These are phyloP conservation scores for Trichaptum fuscoviolaceum DNA, from an alignment of 768 basidiomycete species.

Conservation along the genomic window DNA sequence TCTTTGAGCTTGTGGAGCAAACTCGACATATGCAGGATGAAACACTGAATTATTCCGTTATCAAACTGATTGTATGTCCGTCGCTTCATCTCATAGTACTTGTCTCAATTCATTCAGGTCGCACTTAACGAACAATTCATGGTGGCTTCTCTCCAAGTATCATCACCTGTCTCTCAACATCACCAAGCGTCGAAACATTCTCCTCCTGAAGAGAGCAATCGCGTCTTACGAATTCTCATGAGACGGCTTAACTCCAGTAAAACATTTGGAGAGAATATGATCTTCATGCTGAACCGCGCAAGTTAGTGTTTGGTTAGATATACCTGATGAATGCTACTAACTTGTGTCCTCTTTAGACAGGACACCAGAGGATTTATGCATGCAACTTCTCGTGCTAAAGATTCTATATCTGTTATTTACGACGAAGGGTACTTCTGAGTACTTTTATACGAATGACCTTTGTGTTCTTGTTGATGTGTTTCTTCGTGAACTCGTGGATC, in stretches of 20 bases:
- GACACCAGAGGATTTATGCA: constrained; percentile 86
- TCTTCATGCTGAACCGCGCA: constrained; percentile 97
- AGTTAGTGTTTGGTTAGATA: constrained; percentile 43
- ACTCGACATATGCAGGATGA: constrained; percentile 88
- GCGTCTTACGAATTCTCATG: constrained; percentile 79
- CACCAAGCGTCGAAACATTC: constrained; percentile 9
- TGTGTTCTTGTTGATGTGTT: constrained; percentile 97
- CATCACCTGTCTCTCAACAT: constrained; percentile 7
- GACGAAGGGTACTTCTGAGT: constrained; percentile 87
- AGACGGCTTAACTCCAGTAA: constrained; percentile 80
- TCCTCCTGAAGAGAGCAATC: constrained; percentile 52
- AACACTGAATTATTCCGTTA: constrained; percentile 90
- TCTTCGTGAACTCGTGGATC: constrained; percentile 84
- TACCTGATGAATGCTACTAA: constrained; percentile 8
- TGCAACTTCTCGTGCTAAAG: constrained; percentile 92
- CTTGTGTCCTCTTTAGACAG: constrained; percentile 46
- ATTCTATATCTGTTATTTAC: constrained; percentile 93
- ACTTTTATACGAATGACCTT: constrained; percentile 97
- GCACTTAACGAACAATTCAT: constrained; percentile 98
- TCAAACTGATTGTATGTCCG: constrained; percentile 79
- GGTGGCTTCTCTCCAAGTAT: constrained; percentile 61
- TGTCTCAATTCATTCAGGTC: constrained; percentile 43
- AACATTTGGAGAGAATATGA: constrained; percentile 97
- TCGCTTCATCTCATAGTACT: constrained; percentile 2
- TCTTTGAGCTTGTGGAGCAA: constrained; percentile 92